Percentiles rank a stretch among this genome's conserved stretches.
Evolutionary conservation across 208 protist species (phyloP).

Genomic region (Wallacemonas rigidus): DNA sequence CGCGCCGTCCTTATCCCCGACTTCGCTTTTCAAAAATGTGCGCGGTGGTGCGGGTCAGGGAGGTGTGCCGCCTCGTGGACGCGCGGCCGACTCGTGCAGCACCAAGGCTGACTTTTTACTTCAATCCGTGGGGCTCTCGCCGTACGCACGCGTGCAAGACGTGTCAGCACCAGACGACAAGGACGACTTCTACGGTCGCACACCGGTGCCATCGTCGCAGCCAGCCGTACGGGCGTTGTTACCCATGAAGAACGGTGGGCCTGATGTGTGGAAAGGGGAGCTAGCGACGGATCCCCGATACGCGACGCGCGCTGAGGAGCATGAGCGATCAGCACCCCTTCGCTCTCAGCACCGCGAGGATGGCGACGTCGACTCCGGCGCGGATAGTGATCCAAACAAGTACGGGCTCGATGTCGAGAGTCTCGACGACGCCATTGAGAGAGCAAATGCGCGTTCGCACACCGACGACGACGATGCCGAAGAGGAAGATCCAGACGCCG

Average conservation of each 20-base stretch:
- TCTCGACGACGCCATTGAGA: too few species aligned
- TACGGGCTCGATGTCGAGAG: background rate
- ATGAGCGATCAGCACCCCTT: background rate
- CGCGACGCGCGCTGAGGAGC: background rate
- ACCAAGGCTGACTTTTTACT: constrained; percentile 10
- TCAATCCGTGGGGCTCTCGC: constrained; percentile 8
- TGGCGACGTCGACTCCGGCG: background rate
- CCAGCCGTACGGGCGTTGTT: constrained; percentile 4
- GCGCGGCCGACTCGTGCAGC: background rate
- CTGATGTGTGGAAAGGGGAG: constrained; percentile 4
- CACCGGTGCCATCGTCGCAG: background rate
- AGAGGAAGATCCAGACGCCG: background rate
- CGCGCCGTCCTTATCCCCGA: too few species aligned
- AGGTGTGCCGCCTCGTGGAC: background rate
- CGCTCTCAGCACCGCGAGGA: background rate
- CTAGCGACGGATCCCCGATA: constrained; percentile 4
- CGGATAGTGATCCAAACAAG: background rate
- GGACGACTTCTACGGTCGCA: constrained; percentile 5
- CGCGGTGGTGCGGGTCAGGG: background rate
- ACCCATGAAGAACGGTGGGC: constrained; percentile 1
- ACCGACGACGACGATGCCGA: constrained; percentile 1
- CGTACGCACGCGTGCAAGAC: constrained; percentile 12
- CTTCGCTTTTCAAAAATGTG: background rate
- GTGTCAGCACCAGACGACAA: background rate
- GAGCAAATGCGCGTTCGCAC: background rate